A percentile compares a stretch with the other conserved stretches of the same genome.
These are phyloP conservation scores for Mortierella claussenii DNA, from an alignment of 192 early-diverging fungal species.

Conservation along the genomic window DNA sequence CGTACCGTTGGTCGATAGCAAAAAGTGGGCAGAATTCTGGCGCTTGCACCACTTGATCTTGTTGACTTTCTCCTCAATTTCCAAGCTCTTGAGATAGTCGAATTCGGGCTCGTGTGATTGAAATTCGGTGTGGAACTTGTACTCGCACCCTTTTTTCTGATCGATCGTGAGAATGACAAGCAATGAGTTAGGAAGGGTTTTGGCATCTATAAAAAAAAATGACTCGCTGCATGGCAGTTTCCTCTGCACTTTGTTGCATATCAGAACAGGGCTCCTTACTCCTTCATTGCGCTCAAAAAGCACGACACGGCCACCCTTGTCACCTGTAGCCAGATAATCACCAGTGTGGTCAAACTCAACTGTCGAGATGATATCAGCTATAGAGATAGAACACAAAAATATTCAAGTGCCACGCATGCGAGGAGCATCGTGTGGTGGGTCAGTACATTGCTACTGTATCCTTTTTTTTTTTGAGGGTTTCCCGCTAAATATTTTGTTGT, in stretches of 20 bases:
- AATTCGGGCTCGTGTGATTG: conserved; percentile 99
- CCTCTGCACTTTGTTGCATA: no score
- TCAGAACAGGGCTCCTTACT: no score
- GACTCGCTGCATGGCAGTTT: no score
- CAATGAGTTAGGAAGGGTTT: background rate
- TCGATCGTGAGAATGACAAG: no score
- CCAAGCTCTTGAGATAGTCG: conserved; percentile 98
- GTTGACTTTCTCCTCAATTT: conserved; percentile 99
- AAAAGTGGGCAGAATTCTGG: conserved; percentile 95
- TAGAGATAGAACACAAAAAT: background rate
- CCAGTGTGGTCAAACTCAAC: conserved; percentile 99
- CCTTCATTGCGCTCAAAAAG: conserved; percentile 97
- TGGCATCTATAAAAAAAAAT: no score
- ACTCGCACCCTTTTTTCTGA: conserved; percentile 99
- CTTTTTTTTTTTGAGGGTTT: no score
- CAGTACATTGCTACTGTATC: no score
- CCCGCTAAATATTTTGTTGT: no score
- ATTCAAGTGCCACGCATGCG: no score
- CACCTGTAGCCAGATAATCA: conserved; percentile 96
- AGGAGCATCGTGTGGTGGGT: no score
- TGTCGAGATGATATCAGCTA: conserved; percentile 98
- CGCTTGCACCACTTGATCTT: conserved; percentile 99
- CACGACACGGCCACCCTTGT: conserved; percentile 98
- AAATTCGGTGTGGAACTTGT: conserved; percentile 99
- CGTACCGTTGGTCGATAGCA: conserved; percentile 95